Evolutionary conservation across 306 rosid genomes (phyloP).

Genomic region (Citrullus amarus): DNA sequence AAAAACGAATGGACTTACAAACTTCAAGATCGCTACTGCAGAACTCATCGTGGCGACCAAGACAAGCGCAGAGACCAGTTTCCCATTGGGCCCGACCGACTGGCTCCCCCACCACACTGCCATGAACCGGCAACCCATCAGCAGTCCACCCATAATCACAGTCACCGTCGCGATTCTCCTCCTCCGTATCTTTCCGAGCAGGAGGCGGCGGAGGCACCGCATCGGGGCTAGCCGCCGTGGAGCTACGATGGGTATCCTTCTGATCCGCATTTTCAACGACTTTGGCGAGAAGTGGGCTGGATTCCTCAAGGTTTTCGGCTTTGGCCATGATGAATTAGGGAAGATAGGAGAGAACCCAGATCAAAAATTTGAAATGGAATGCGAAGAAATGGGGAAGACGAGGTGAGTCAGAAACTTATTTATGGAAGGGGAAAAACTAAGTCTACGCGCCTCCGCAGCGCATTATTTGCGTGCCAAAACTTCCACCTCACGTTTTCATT

Average conservation of each 20-base stretch:
- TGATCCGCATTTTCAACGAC: conserved; percentile 18
- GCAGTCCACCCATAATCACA: conserved; percentile 59
- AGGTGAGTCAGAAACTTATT: not conserved
- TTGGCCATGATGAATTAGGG: conserved; percentile 22
- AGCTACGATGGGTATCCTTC: conserved; percentile 5
- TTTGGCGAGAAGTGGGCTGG: conserved; percentile 52
- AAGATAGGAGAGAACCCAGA: not conserved
- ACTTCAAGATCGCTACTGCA: conserved; percentile 97
- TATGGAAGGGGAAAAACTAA: not conserved
- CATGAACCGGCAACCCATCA: conserved; percentile 62
- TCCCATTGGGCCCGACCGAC: conserved; percentile 63
- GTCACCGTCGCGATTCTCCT: conserved; percentile 11
- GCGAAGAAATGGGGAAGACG: not conserved
- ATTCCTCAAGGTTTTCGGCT: conserved; percentile 38
- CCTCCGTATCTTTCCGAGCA: conserved; percentile 7
- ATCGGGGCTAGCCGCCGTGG: not conserved
- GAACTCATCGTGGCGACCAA: conserved; percentile 81
- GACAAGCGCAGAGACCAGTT: conserved; percentile 57
- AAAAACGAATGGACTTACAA: conserved; percentile 36
- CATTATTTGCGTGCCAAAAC: not conserved
- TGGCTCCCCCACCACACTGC: conserved; percentile 87
- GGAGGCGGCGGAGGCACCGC: not conserved
- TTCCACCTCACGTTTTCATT: not conserved
- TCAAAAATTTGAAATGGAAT: not conserved
- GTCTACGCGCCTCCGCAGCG: not conserved